phyloP scores from a whole-genome alignment of 371 early-diverging fungal species.

The Chytridium lagenaria region DNA sequence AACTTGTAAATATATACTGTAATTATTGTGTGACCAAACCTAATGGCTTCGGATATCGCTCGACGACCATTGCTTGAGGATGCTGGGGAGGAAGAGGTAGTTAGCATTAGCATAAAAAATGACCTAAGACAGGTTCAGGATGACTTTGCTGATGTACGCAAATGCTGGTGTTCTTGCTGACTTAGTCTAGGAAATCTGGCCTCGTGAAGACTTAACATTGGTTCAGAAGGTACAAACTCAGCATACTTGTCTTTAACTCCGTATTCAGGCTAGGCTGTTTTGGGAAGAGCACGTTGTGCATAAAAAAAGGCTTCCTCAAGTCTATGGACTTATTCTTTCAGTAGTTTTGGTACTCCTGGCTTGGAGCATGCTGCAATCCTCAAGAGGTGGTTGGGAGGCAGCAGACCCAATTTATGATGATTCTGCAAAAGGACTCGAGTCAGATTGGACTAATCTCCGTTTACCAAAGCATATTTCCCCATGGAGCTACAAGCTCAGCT shows the following conservation, averaged over 20 bases:
- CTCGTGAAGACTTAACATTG: background rate
- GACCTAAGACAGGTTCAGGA: background rate
- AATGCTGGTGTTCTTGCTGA: background rate
- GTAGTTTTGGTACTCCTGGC: constrained; percentile 16
- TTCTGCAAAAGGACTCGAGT: constrained; percentile 3
- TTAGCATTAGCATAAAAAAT: background rate
- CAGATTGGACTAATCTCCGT: constrained; percentile 33
- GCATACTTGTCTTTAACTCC: background rate
- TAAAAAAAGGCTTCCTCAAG: background rate
- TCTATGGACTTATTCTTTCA: constrained; percentile 17
- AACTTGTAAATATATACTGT: background rate
- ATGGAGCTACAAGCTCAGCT: constrained; percentile 19
- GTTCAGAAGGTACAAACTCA: constrained; percentile 18
- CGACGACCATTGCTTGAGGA: background rate
- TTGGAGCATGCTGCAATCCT: background rate
- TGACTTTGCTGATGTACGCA: constrained; percentile 10
- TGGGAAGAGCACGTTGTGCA: constrained; percentile 26
- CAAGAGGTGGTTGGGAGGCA: background rate
- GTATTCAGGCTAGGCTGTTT: constrained; percentile 4
- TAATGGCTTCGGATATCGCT: background rate
- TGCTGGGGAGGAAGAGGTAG: background rate
- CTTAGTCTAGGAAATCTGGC: constrained; percentile 43
- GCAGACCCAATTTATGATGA: constrained; percentile 20
- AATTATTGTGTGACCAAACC: background rate
- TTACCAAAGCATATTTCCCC: constrained; percentile 35